Conservation (phyloP, 1,139 yeast species). For the Cylindricascospora bacillispora region DNA sequence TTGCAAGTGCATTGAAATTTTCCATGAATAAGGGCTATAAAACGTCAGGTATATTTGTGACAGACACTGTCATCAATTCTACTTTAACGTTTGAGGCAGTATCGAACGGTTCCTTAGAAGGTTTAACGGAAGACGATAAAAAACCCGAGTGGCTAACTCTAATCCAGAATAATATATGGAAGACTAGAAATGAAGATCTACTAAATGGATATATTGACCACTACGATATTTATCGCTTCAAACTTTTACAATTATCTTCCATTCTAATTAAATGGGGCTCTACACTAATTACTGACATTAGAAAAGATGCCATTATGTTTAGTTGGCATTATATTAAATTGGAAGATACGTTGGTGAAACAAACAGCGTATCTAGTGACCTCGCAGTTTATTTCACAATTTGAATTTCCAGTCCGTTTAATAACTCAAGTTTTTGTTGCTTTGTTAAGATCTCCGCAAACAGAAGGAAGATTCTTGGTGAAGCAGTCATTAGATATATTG, state of each 20-base stretch:
- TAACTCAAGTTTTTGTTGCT: slow-evolving; percentile 87
- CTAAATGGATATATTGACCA: slow-evolving; percentile 51
- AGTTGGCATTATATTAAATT: slow-evolving; percentile 88
- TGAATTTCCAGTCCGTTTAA: slow-evolving; percentile 81
- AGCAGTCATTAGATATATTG: slow-evolving; percentile 74
- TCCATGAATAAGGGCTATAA: slow-evolving; percentile 33
- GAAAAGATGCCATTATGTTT: slow-evolving; percentile 83
- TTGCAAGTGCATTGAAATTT: slow-evolving; percentile 41
- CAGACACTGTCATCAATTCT: slow-evolving; percentile 55
- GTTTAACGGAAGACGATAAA: too few relatives aligned
- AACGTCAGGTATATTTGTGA: slow-evolving; percentile 48
- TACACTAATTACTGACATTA: slow-evolving; percentile 41
- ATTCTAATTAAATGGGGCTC: slow-evolving; percentile 63
- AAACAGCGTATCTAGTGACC: slow-evolving; percentile 84
- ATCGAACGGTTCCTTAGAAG: slow-evolving; percentile 35
- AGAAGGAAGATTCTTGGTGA: slow-evolving; percentile 74
- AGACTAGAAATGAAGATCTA: slow-evolving; percentile 38
- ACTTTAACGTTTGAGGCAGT: slow-evolving; percentile 53
- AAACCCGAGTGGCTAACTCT: slow-evolving; percentile 49
- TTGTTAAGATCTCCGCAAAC: slow-evolving; percentile 72
- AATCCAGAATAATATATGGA: slow-evolving; percentile 63
- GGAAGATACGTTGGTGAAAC: slow-evolving; percentile 83
- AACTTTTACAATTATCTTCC: slow-evolving; percentile 71
- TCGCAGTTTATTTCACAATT: slow-evolving; percentile 77
- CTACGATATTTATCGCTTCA: slow-evolving; percentile 64